Evolutionary conservation across 306 rosid genomes (phyloP).

Genomic region (Rubus parviflorus): DNA sequence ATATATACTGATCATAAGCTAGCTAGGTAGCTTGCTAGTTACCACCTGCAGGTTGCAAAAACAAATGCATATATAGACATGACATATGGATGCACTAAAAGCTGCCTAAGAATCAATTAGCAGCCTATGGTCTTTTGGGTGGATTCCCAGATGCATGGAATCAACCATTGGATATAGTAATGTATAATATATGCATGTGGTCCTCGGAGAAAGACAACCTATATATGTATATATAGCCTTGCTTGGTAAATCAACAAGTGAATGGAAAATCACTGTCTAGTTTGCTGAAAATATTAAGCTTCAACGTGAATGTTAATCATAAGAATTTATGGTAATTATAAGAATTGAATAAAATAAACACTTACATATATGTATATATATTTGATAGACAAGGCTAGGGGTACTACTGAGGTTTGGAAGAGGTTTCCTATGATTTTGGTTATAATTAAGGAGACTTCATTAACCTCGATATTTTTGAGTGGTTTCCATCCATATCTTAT

Average conservation of each 20-base stretch:
- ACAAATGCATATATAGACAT: too few species aligned
- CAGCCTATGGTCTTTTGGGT: conserved; percentile 1
- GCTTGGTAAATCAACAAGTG: neutral
- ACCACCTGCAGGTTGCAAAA: neutral
- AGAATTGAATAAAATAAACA: neutral
- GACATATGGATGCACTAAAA: too few species aligned
- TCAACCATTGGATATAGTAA: conserved; percentile 1
- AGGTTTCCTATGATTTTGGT: conserved; percentile 24
- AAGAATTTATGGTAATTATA: conserved; percentile 20
- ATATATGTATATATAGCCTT: too few species aligned
- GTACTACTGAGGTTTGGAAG: conserved; percentile 29
- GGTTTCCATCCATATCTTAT: neutral
- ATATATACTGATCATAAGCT: neutral
- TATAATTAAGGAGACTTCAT: conserved; percentile 36
- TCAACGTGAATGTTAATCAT: conserved; percentile 22
- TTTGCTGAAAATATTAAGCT: neutral
- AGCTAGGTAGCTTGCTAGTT: neutral
- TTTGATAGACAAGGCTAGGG: conserved; percentile 32
- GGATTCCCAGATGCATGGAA: conserved; percentile 25
- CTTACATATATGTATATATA: conserved; percentile 22
- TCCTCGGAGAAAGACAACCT: neutral
- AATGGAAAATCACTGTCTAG: neutral
- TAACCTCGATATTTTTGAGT: conserved; percentile 38
- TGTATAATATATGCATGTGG: neutral
- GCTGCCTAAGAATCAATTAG: too few species aligned